Conservation (phyloP, 345 rosid species). For the Syzygium aqueum region DNA sequence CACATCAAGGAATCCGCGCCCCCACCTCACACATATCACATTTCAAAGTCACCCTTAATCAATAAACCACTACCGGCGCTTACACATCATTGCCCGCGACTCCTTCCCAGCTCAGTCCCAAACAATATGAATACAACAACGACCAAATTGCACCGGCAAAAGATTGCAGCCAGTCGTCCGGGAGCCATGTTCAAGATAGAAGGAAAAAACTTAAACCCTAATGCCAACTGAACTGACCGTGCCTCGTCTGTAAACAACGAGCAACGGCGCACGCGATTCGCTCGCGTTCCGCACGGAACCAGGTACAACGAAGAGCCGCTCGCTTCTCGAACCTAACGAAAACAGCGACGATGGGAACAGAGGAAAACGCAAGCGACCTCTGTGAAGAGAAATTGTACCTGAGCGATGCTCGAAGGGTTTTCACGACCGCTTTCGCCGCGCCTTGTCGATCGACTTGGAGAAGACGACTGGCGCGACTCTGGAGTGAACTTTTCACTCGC, state of each 20-base stretch:
- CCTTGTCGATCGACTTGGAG: background rate
- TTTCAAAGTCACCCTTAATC: background rate
- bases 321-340: background rate
- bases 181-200: background rate
- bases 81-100: background rate
- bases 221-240: background rate
- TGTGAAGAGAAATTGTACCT: background rate
- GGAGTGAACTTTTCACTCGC: background rate
- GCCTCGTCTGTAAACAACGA: background rate
- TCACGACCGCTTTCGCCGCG: background rate
- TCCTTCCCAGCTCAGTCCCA: background rate
- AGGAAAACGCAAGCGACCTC: background rate
- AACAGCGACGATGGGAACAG: background rate
- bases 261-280: background rate
- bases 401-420: background rate
- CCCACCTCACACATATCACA: background rate
- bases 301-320: background rate
- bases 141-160: background rate
- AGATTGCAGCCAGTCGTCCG: background rate
- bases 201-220: no score
- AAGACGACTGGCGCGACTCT: background rate
- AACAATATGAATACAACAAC: background rate
- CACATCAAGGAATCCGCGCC: background rate
- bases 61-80: background rate
- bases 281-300: background rate